Base-by-base conservation (phyloP, 805 yeast species). In the Myxozyma vanderwaltii region DNA sequence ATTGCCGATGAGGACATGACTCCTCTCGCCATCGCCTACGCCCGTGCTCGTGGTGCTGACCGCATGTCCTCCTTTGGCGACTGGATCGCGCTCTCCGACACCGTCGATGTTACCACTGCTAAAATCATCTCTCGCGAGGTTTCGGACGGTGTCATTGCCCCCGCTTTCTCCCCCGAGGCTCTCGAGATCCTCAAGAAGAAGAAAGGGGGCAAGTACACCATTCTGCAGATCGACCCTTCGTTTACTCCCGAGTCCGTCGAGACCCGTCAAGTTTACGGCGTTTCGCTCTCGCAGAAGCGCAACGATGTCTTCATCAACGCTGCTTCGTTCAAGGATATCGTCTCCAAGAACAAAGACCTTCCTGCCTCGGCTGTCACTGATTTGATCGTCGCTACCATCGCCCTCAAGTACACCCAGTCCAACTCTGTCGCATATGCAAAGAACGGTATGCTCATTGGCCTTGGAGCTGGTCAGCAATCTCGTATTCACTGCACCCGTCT, bases 381-480 rank as follows among this genome's bases (percentile, higher is more conserved):
- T 76, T 82, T 94, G 73, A 89, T 96, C 40, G 97, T 94, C 63
- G 99, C 99, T 60, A 94, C 99, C 51, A 89, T 94, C 74, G 96
- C 97, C 48, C 82, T 94, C 75, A 94, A 94, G 77, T 94, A 91
- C 82, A 94, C 99, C 17, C 99, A 94, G 79, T 90, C 97, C 58
- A 94, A 94, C 83, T 92, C 98, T 45, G 99, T 94, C 54, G 91
- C 97, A 78, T 94, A 91, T 76, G 97, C 97, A 69, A 94, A 91
- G 79, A 89, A 91, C 75, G 99, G 99, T 81, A 94, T 94, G 99
- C 96, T 94, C 63, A 85, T 94, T 71, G 99, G 99, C 67, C 83
- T 94, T 70, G 99, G 99, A 72, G 99, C 99, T 61, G 99, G 99
- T 67, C 99, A 94, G 81, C 99, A 94, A 80, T 91, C 97, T 57